These are phyloP conservation scores for Pseudozyma thailandica DNA, from an alignment of 1,284 basidiomycete genomes.

Conservation along the genomic window DNA sequence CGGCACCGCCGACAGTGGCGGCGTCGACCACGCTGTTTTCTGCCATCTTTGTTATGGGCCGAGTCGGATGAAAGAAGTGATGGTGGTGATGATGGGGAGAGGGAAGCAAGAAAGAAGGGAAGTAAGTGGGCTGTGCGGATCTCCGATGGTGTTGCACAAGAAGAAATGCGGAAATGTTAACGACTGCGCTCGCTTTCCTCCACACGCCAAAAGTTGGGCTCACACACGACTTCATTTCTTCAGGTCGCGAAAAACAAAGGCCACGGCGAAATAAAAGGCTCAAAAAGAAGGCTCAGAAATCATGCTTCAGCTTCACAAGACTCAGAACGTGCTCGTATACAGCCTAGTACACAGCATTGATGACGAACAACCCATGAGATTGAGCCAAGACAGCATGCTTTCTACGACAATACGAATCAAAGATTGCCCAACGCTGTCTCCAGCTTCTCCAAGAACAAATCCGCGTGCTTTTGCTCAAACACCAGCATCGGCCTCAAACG, in stretches of 20 bases:
- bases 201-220: constrained; percentile 5
- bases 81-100: background rate
- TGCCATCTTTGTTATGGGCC: background rate
- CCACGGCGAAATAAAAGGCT: background rate
- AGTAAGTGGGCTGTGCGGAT: constrained; percentile 5
- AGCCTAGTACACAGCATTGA: background rate
- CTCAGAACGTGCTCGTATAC: too few relatives aligned
- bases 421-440: constrained; percentile 50
- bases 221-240: background rate
- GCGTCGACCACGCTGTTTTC: background rate
- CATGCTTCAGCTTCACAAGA: too few relatives aligned
- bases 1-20: too few relatives aligned
- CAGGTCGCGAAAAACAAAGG: background rate
- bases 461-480: constrained; percentile 70
- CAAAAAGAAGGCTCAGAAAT: background rate
- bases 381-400: background rate
- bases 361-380: background rate
- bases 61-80: background rate
- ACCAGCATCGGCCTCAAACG: constrained; percentile 71
- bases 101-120: background rate
- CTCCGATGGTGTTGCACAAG: constrained; percentile 7
- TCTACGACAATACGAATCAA: background rate
- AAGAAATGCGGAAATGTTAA: constrained; percentile 7
- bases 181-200: constrained; percentile 7
- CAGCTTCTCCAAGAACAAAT: constrained; percentile 68